Conservation (phyloP, 2,329 filamentous ascomycete species). For the Eutypella sp. region DNA sequence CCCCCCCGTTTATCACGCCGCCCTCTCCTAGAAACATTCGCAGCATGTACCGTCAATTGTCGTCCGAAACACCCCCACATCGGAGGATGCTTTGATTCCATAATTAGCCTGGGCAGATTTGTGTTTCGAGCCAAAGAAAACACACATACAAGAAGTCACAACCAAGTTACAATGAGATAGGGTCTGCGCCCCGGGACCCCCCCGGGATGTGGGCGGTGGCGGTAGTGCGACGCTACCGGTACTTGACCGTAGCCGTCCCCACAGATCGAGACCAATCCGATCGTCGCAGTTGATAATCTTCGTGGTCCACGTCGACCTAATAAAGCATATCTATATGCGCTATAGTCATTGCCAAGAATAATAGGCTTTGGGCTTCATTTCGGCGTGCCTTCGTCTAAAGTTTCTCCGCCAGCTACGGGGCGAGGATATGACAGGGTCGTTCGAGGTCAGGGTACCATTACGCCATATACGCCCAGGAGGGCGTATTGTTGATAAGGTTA, state of each 20-base stretch:
- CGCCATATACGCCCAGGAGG: background rate
- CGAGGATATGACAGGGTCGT: background rate
- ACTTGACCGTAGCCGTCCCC: background rate
- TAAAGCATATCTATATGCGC: too few relatives aligned
- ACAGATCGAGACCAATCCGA: background rate
- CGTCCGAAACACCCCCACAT: too few relatives aligned
- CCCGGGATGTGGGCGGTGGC: background rate
- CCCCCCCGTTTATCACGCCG: too few relatives aligned
- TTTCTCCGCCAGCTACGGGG: background rate
- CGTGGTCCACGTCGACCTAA: background rate
- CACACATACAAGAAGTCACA: too few relatives aligned
- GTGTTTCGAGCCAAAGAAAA: too few relatives aligned
- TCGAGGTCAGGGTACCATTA: background rate
- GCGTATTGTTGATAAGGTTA: background rate
- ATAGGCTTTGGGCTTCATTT: background rate
- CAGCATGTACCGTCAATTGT: too few relatives aligned
- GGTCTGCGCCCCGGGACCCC: too few relatives aligned
- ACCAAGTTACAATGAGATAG: too few relatives aligned
- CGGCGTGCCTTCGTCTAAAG: background rate
- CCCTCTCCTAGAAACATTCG: too few relatives aligned
- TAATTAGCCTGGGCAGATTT: too few relatives aligned
- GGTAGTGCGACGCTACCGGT: too few relatives aligned
- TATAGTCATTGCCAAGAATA: background rate
- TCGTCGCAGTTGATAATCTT: background rate
- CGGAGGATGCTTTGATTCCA: too few relatives aligned